Evolutionary conservation across 495 filamentous ascomycete species (phyloP), one percentile per base, ranked within the genome.

Genomic region (Penicillium pancosmium): DNA sequence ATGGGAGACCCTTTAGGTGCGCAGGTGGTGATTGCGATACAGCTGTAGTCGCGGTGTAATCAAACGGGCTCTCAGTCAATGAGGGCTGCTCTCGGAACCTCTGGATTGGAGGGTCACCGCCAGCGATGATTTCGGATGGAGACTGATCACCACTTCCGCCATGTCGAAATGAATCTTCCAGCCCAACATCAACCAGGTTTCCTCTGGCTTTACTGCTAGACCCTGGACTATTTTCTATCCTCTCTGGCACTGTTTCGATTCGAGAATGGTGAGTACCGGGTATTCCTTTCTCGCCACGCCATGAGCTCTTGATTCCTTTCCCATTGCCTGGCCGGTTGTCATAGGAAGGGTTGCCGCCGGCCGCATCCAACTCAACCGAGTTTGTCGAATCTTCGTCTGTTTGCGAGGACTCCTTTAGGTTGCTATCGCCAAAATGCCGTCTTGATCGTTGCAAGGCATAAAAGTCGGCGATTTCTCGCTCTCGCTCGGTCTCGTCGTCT

Each of bases 381-480:
- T 72, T 80, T 73, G 63, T 82, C 74, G 73, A 86, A 52, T 89
- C 86, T 31, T 90, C 86, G 33, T 93, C 91, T 8, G 85, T 81
- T 71, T 93, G 92, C 9, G 86, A 88, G 54, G 90, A 94, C 44
- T 94, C 90, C 18, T 88, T 89, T 35, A 97, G 64, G 58, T 86
- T 80, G 68, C 88, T 89, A 16, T 86, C 82, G 23, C 91, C 92
- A 69, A 97, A 93, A 51, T 96, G 89, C 52, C 92, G 84, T 61
- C 94, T 83, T 67, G 93, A 97, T 52, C 86, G 80, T 72, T 97
- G 91, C 50, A 98, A 75, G 12, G 94, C 94, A 73, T 91, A 96
- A 64, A 91, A 88, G 72, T 98, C 94, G 13, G 93, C 91, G 15
- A 93, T 89, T 65, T 98, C 94, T 52, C 93, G 85, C 55, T 96